Evolutionary conservation across 768 basidiomycete species (phyloP).

Genomic region (Cantharellus anzutake): DNA sequence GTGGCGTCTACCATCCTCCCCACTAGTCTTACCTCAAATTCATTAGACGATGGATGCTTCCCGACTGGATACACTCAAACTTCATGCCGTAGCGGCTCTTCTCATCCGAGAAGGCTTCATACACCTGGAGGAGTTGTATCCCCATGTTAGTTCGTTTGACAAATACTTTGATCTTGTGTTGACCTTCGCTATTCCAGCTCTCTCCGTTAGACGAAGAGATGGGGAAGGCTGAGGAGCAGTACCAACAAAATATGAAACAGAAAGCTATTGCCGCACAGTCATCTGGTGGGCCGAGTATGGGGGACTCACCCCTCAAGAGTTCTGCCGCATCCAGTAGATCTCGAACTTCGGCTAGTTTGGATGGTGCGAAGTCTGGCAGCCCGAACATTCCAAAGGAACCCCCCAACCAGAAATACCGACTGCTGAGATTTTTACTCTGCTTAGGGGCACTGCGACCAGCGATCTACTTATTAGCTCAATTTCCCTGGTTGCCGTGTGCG

Average conservation of each 20-base stretch:
- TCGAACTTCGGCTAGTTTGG: slow-evolving; percentile 10
- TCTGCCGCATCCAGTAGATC: slow-evolving; percentile 17
- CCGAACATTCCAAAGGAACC: slow-evolving; percentile 14
- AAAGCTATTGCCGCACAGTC: slow-evolving; percentile 34
- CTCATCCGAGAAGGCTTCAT: slow-evolving; percentile 83
- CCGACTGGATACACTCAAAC: slow-evolving; percentile 30
- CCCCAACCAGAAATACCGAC: slow-evolving; percentile 61
- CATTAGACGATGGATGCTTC: too few relatives aligned
- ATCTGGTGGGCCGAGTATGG: slow-evolving; percentile 11
- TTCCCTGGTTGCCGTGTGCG: slow-evolving; percentile 68
- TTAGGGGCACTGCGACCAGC: slow-evolving; percentile 70
- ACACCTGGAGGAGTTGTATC: slow-evolving; percentile 70
- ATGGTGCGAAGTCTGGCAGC: slow-evolving; percentile 2
- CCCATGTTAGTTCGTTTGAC: slow-evolving; percentile 44
- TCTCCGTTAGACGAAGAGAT: slow-evolving; percentile 61
- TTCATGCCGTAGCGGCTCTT: slow-evolving; percentile 70
- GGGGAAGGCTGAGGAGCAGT: slow-evolving; percentile 44
- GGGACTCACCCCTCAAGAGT: slow-evolving; percentile 21
- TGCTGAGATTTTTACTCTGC: slow-evolving; percentile 64
- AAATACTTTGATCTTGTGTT: not conserved
- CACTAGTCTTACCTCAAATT: too few relatives aligned
- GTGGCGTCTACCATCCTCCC: slow-evolving; percentile 6
- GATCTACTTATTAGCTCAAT: slow-evolving; percentile 59
- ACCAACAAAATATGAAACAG: slow-evolving; percentile 39
- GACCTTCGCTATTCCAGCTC: slow-evolving; percentile 26